Evolutionary conservation across 2,329 filamentous ascomycete genomes (phyloP).

Genomic region (Apiospora koreana): DNA sequence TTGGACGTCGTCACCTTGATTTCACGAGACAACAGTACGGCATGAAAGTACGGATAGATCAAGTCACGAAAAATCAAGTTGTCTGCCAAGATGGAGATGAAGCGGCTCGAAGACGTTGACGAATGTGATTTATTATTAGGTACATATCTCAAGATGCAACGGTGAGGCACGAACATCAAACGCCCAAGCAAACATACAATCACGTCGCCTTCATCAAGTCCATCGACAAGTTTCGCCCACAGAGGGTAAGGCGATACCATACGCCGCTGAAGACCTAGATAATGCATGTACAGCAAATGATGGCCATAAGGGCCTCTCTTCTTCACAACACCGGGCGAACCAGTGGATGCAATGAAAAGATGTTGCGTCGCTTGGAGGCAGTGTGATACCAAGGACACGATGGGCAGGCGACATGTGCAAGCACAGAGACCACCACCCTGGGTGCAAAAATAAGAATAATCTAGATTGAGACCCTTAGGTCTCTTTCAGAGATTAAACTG

Average conservation of each 20-base stretch:
- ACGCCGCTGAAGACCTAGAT: too few relatives aligned
- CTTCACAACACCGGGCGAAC: slow-evolving; percentile 56
- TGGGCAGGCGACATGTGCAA: slow-evolving; percentile 66
- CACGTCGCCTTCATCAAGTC: not conserved
- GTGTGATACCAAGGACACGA: slow-evolving; percentile 78
- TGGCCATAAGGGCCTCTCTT: too few relatives aligned
- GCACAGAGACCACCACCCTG: slow-evolving; percentile 63
- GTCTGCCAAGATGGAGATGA: not conserved
- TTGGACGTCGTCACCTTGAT: not conserved
- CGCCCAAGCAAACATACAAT: not conserved
- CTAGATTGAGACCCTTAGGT: slow-evolving; percentile 70
- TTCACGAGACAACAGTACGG: not conserved
- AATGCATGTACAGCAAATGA: too few relatives aligned
- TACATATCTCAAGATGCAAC: not conserved
- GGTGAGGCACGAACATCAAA: not conserved
- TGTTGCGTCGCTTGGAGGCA: slow-evolving; percentile 70
- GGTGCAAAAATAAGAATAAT: slow-evolving; percentile 81
- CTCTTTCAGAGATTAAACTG: slow-evolving; percentile 94
- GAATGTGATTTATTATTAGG: not conserved
- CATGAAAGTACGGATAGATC: not conserved
- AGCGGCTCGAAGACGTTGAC: not conserved
- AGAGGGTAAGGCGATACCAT: too few relatives aligned
- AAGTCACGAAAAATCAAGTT: not conserved
- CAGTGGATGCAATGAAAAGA: slow-evolving; percentile 62
- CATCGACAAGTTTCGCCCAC: too few relatives aligned